Evolutionary conservation across 208 protist species (phyloP).

Genomic region (Leishmania aethiopica): DNA sequence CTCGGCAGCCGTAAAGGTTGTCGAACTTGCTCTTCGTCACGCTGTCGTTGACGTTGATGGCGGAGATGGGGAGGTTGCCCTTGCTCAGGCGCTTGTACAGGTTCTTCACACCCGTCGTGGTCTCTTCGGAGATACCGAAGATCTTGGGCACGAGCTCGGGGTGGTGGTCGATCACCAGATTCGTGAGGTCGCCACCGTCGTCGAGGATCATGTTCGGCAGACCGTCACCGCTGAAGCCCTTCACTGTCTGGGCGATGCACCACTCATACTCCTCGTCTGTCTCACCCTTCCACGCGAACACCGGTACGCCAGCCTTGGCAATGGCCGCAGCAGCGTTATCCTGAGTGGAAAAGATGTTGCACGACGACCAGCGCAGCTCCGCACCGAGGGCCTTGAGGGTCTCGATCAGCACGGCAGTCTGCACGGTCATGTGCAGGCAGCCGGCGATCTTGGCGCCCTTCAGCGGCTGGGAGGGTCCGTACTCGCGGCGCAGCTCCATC

Average conservation of each 20-base stretch:
- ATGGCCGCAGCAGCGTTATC: slow-evolving; percentile 87
- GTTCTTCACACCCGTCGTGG: slow-evolving; percentile 99
- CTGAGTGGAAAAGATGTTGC: slow-evolving; percentile 99
- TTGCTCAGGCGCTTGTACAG: slow-evolving; percentile 97
- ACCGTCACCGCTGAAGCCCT: slow-evolving; percentile 86
- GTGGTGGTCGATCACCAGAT: slow-evolving; percentile 95
- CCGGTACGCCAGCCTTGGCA: slow-evolving; percentile 93
- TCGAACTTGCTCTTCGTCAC: slow-evolving; percentile 99
- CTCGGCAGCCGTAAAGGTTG: slow-evolving; percentile 99
- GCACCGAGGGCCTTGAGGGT: slow-evolving; percentile 98
- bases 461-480: slow-evolving; percentile 92
- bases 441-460: slow-evolving; percentile 97
- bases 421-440: slow-evolving; percentile 99
- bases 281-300: slow-evolving; percentile 99
- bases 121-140: slow-evolving; percentile 99
- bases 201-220: slow-evolving; percentile 99
- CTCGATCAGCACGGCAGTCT: slow-evolving; percentile 99
- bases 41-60: slow-evolving; percentile 99
- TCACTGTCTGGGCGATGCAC: slow-evolving; percentile 96
- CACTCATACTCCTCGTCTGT: slow-evolving; percentile 99
- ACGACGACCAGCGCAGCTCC: slow-evolving; percentile 96
- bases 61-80: slow-evolving; percentile 96
- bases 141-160: slow-evolving; percentile 93
- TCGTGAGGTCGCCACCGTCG: slow-evolving; percentile 99
- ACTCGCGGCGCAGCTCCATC: slow-evolving; percentile 96